Conservation (phyloP, 1,284 basidiomycete species). For the Cryptococcus maquisensis region DNA sequence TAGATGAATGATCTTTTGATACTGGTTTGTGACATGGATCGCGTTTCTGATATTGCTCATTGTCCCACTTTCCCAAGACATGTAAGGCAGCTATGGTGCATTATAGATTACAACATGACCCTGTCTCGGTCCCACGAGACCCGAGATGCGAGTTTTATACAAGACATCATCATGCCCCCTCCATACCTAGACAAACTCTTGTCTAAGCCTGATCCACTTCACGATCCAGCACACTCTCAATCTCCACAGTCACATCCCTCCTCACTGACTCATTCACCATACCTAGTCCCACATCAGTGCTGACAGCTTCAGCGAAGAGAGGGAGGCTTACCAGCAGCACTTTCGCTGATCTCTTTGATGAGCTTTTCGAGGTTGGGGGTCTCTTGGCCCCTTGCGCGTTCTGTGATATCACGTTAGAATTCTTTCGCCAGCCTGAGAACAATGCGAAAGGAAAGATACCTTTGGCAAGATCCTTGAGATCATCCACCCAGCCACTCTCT, state of each 20-base stretch:
- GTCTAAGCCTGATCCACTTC: constrained; percentile 37
- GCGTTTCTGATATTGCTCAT: too few relatives aligned
- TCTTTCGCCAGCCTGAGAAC: not conserved
- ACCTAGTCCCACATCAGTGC: constrained; percentile 12
- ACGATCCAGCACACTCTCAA: constrained; percentile 38
- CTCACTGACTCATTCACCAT: constrained; percentile 7
- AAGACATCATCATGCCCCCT: too few relatives aligned
- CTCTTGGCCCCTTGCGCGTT: constrained; percentile 34
- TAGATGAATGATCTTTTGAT: too few relatives aligned
- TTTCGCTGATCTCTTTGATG: constrained; percentile 29
- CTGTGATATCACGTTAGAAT: constrained; percentile 10
- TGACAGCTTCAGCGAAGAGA: constrained; percentile 3
- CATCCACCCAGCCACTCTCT: constrained; percentile 42
- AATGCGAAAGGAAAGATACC: constrained; percentile 21
- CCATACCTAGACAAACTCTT: too few relatives aligned
- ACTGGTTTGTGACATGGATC: too few relatives aligned
- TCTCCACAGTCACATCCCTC: constrained; percentile 35
- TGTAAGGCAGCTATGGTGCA: too few relatives aligned
- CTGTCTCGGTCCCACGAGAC: too few relatives aligned
- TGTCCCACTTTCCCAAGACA: too few relatives aligned
- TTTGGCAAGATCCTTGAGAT: constrained; percentile 44
- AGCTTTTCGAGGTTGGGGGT: constrained; percentile 33
- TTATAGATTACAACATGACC: too few relatives aligned
- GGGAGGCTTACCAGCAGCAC: constrained; percentile 28
- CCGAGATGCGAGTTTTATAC: too few relatives aligned